Evolutionary conservation across 2,329 filamentous ascomycete genomes (phyloP).

Genomic region (Aureobasidium mangrovei): DNA sequence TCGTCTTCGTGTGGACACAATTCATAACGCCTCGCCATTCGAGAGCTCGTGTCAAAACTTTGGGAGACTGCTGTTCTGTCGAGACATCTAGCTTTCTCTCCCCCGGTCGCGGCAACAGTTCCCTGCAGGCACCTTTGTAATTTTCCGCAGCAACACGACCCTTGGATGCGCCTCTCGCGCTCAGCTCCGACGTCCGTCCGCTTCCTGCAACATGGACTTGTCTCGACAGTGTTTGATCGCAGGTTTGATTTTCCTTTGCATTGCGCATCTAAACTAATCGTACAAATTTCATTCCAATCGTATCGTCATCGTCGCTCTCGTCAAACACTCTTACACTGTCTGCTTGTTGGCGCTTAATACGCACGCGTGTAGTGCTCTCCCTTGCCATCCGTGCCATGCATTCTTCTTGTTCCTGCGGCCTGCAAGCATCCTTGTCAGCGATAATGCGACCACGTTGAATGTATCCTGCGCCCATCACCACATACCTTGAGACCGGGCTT

Average conservation of each 20-base stretch:
- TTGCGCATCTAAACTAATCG: slow-evolving; percentile 8
- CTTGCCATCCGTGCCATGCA: slow-evolving; percentile 28
- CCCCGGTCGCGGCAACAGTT: background rate
- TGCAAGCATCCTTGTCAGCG: slow-evolving; percentile 14
- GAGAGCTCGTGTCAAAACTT: background rate
- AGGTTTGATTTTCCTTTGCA: slow-evolving; percentile 3
- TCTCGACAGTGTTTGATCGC: slow-evolving; percentile 7
- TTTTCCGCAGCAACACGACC: slow-evolving; percentile 5
- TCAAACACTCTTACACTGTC: background rate
- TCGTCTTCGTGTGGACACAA: background rate
- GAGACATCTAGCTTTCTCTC: background rate
- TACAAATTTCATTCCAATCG: slow-evolving; percentile 8
- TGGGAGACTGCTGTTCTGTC: background rate
- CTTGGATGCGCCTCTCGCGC: background rate
- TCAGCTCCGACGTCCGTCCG: background rate
- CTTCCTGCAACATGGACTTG: background rate
- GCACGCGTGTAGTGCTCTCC: slow-evolving; percentile 18
- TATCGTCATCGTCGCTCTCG: slow-evolving; percentile 1
- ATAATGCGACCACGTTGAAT: background rate
- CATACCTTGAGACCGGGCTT: slow-evolving; percentile 61
- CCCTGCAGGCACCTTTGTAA: background rate
- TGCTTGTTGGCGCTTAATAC: background rate
- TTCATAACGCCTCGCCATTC: background rate
- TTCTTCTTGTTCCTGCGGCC: slow-evolving; percentile 28
- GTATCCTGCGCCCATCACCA: background rate